phyloP scores from a whole-genome alignment of 352 stramenopile species.

The Blastocystis sp. region DNA sequence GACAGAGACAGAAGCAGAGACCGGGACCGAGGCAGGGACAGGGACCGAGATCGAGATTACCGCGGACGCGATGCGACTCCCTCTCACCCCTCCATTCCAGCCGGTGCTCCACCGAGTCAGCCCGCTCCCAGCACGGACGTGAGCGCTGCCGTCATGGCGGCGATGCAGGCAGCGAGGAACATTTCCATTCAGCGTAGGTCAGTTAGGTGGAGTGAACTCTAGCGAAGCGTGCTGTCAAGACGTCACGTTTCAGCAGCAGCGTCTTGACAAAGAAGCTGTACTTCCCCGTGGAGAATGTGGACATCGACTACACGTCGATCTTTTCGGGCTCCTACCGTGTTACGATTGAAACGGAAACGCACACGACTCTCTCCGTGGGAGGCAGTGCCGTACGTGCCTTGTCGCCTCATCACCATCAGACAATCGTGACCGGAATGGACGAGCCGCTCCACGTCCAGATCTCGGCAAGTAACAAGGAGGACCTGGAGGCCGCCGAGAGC shows the following conservation, averaged over 20 bases:
- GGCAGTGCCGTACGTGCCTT: neutral
- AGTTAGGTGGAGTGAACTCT: neutral
- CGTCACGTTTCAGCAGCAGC: slow-evolving; percentile 50
- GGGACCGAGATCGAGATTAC: neutral
- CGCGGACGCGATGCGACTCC: neutral
- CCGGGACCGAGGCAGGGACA: neutral
- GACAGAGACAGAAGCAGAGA: slow-evolving; percentile 36
- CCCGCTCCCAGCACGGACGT: neutral
- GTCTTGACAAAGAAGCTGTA: slow-evolving; percentile 71
- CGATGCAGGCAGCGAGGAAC: slow-evolving; percentile 49
- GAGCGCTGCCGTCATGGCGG: slow-evolving; percentile 46
- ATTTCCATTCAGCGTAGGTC: slow-evolving; percentile 39
- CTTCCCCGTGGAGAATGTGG: slow-evolving; percentile 40
- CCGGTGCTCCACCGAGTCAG: no score
- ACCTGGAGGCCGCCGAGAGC: slow-evolving; percentile 4
- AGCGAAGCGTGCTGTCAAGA: slow-evolving; percentile 8
- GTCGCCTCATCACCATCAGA: neutral
- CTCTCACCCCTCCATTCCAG: no score
- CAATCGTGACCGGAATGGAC: slow-evolving; percentile 63
- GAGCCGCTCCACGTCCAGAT: slow-evolving; percentile 45
- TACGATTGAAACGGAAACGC: slow-evolving; percentile 51
- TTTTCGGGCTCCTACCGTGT: slow-evolving; percentile 41
- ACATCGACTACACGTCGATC: slow-evolving; percentile 60
- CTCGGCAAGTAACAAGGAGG: slow-evolving; percentile 27
- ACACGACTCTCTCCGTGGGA: slow-evolving; percentile 48